Evolutionary conservation across 257 asterid species (phyloP), one percentile per base, ranked within the genome.

Genomic region (Echium plantagineum): DNA sequence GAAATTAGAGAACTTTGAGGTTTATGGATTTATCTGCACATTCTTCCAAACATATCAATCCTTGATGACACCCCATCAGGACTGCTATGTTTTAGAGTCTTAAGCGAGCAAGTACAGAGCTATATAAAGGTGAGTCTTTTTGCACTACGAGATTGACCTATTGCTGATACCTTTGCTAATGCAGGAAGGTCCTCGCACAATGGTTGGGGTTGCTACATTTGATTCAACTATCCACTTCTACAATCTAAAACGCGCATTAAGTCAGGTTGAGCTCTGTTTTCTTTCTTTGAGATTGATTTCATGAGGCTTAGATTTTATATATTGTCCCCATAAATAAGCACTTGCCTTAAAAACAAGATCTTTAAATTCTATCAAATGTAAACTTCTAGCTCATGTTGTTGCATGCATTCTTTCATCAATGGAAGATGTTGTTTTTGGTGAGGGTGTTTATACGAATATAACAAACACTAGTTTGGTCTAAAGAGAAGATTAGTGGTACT

Each of bases 181-280:
- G 83, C 89, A 93, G 99, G 96, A 84, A 69, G 95, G 94, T 72
- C 94, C 94, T 66, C 85, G 89, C 66, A 89, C 97, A 42, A 74
- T 84, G 87, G 94, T 86, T 72, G 98, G 98, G 52, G 73, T 93
- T 78, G 97, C 97, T 73, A 93, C 98, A 51, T 93, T 81, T 80
- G 98, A 93, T 71, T 82, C 94, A 46, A 89, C 91, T 66, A 81
- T 93, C 73, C 98, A 93, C 81, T 93, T 93, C 73, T 93, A 93
- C 89, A 81, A 89, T 88, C 79, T 93, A 56, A 93, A 84, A 73
- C 89, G 95, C 57, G 88, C 85, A 62, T 60, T 66, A 60, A 94
- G 86, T 82, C 97, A 86, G 97, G 97, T 93, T 76, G 55, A 64
- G 62, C 58, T 61, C 22, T 56, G 38, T 42, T 42, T 42, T 24